Evolutionary conservation across 805 yeast species (phyloP), one percentile per base, ranked within the genome.

Genomic region (Metschnikowia picachoensis): DNA sequence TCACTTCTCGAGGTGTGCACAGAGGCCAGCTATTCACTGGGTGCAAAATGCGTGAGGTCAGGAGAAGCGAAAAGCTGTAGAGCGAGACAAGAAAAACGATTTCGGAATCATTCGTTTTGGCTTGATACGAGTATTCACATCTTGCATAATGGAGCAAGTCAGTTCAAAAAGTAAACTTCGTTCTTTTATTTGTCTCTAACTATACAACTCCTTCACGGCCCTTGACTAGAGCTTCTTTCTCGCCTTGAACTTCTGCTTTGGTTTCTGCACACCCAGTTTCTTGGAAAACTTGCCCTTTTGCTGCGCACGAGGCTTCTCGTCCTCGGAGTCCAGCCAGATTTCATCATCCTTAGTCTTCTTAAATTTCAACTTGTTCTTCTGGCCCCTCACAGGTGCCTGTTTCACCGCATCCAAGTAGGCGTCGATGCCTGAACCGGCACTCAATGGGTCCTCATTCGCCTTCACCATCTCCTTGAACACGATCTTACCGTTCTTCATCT

Each of bases 331-430:
- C 46, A 64, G 64, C 56, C 64, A 60, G 32, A 77, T 80, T 27
- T 78, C 80, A 17, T 68, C 73, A 29, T 76, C 76, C 44, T 74
- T 73, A 41, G 80, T 77, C 63, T 85, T 82, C 69, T 85, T 87
- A 72, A 81, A 92, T 69, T 90, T 92, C 76, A 92, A 79, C 70
- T 82, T 89, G 67, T 91, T 91, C 71, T 80, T 82, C 73, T 88
- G 97, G 48, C 97, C 97, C 67, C 96, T 84, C 3, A 90, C 82
- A 29, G 98, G 98, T 20, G 94, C 97, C 57, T 85, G 87, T 64
- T 80, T 85, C 20, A 94, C 89, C 7, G 99, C 99, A 51, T 90
- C 97, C 54, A 90, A 79, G 64, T 94, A 94, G 0, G 97, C 98
- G 61, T 87, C 87, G 53, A 92, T 79, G 14, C 97, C 95, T 38